Base-by-base conservation (phyloP, 352 stramenopile genomes). In the Globisporangium cystogenes region DNA sequence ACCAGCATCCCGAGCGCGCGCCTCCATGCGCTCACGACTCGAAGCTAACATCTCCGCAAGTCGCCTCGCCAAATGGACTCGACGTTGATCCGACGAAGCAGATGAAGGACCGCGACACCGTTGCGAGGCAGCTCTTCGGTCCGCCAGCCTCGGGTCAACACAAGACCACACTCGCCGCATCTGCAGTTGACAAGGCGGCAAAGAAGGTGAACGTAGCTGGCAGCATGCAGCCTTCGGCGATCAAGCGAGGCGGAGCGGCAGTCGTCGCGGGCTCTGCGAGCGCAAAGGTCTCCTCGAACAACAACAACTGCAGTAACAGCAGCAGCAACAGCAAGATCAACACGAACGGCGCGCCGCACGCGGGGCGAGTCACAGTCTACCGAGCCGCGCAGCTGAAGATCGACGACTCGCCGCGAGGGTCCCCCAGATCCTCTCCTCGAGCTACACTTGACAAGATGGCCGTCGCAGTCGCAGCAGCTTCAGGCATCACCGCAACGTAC, bases 341-440 rank as follows among this genome's bases (percentile, higher is more conserved):
- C n/a, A 5, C 2, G 2, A 23, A 11, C 24, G n/a, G 23, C 10
- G 1, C 24, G 18, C 5, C 4, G 3, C 29, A 55, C 12, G 37
- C 26, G 11, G 60, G 64, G 7, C 72, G 64, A 26, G 65, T 73
- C 46, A 71, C 60, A 2, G 53, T 74, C n/a, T 74, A 74, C 23
- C 51, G 53, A 36, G 48, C 54, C 4, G 65, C 67, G 5, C 55
- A 72, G 42, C 49, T 74, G 39, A 55, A 36, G 33, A 44, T 62
- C 20, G 35, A 49, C 20, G 41, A 62, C 15, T 50, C 46, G 10
- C 45, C 45, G 18, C 45, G 47, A 4, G 53, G n/a, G 29, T 20
- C 20, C 1, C 14, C 11, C 6, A 3, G 14, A 24, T 42, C 45
- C 2, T 41, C 11, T 37, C n/a, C 37, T 7, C 16, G 1, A 3